Conservation (phyloP, 2,329 filamentous ascomycete species). For the Graphilbum ipis-grandicollis region DNA sequence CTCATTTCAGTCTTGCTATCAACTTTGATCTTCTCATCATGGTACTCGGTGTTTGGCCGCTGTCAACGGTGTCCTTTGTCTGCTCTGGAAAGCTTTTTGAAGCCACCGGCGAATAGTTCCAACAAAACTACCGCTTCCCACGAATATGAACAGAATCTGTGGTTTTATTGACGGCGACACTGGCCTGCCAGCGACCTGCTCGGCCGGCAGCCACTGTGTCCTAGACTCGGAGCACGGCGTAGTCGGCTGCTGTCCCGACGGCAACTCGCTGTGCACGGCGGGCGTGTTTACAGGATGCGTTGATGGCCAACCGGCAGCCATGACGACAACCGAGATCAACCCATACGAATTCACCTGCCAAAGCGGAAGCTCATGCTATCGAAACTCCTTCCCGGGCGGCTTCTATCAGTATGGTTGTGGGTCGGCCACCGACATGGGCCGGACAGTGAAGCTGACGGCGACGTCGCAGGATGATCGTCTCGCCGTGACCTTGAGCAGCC, state of each 20-base stretch:
- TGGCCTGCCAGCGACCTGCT: slow-evolving; percentile 36
- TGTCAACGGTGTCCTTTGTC: too few species aligned
- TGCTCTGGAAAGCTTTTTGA: too few species aligned
- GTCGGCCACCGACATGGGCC: slow-evolving; percentile 27
- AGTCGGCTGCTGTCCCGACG: slow-evolving; percentile 29
- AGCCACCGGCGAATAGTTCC: too few species aligned
- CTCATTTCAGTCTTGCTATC: too few species aligned
- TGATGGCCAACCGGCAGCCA: slow-evolving; percentile 27
- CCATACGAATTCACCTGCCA: slow-evolving; percentile 39
- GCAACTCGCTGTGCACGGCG: slow-evolving; percentile 27
- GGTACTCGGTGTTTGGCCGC: too few species aligned
- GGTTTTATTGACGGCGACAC: slow-evolving; percentile 37
- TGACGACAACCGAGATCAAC: slow-evolving; percentile 21
- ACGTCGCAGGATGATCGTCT: slow-evolving; percentile 19
- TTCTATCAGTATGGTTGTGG: slow-evolving; percentile 41
- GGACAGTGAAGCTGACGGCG: slow-evolving; percentile 28
- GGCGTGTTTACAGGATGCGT: slow-evolving; percentile 42
- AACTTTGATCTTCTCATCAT: too few species aligned
- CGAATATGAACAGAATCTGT: slow-evolving; percentile 37
- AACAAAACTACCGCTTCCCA: too few species aligned
- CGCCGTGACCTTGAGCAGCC: slow-evolving; percentile 18
- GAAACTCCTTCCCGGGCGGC: slow-evolving; percentile 35
- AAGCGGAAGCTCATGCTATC: slow-evolving; percentile 34
- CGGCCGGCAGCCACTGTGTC: slow-evolving; percentile 39
- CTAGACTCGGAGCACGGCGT: slow-evolving; percentile 21